A percentile compares a stretch with the other conserved stretches of the same genome.
These are phyloP conservation scores for Saccharomyces hybrid DNA, from an alignment of 1,139 yeast genomes.

Conservation along the genomic window DNA sequence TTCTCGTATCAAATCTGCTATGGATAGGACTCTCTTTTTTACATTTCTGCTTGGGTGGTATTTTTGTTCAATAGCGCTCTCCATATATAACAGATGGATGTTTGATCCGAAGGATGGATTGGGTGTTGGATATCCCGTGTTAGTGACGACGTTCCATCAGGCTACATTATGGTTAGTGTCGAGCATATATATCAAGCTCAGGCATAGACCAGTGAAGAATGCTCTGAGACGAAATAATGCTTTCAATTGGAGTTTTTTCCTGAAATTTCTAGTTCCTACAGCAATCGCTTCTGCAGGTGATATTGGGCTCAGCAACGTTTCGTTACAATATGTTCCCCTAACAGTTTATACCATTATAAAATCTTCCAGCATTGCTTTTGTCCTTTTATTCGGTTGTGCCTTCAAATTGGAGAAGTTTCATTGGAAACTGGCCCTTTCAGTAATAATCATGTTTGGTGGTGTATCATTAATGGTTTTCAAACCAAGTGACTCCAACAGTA, in stretches of 20 bases:
- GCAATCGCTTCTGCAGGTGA: slow-evolving; percentile 87
- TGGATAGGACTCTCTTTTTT: not conserved
- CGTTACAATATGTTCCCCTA: slow-evolving; percentile 70
- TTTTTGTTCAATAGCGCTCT: slow-evolving; percentile 61
- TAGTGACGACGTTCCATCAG: slow-evolving; percentile 83
- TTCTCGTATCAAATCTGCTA: slow-evolving; percentile 4
- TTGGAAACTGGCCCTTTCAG: slow-evolving; percentile 61
- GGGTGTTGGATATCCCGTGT: slow-evolving; percentile 72
- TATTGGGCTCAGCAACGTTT: slow-evolving; percentile 84
- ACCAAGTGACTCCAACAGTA: slow-evolving; percentile 28
- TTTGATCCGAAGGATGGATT: slow-evolving; percentile 60
- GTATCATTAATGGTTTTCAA: slow-evolving; percentile 77
- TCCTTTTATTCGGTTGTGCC: slow-evolving; percentile 73
- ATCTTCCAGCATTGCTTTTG: slow-evolving; percentile 80
- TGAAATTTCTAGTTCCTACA: slow-evolving; percentile 67
- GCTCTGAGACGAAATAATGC: slow-evolving; percentile 10
- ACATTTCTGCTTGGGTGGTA: slow-evolving; percentile 41
- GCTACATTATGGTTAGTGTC: slow-evolving; percentile 45
- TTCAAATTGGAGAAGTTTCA: slow-evolving; percentile 70
- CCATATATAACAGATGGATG: slow-evolving; percentile 98
- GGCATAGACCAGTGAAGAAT: slow-evolving; percentile 4
- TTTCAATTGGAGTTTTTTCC: slow-evolving; percentile 35
- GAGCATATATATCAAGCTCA: slow-evolving; percentile 17
- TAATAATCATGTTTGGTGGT: slow-evolving; percentile 68
- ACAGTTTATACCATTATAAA: slow-evolving; percentile 91